phyloP scores from a whole-genome alignment of 495 filamentous ascomycete genomes.

The Xylaria sp. region DNA sequence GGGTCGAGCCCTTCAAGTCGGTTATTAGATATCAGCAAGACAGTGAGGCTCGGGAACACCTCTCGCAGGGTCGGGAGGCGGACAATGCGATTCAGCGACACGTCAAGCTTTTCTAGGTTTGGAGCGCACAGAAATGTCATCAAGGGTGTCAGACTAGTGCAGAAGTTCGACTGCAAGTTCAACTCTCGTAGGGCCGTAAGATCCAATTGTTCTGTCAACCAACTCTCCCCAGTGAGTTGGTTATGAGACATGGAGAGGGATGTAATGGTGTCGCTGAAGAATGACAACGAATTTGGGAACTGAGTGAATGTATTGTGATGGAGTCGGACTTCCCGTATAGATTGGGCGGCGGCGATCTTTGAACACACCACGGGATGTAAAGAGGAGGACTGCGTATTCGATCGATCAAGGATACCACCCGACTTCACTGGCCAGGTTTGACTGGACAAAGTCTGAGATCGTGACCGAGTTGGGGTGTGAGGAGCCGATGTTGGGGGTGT shows the following conservation, averaged over 20 bases:
- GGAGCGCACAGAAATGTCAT: slow-evolving; percentile 71
- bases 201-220: slow-evolving; percentile 66
- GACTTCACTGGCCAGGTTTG: slow-evolving; percentile 68
- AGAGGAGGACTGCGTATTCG: slow-evolving; percentile 65
- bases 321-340: slow-evolving; percentile 64
- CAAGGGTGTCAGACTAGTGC: slow-evolving; percentile 70
- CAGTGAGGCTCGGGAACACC: slow-evolving; percentile 69
- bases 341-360: slow-evolving; percentile 54
- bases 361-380: slow-evolving; percentile 60
- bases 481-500: slow-evolving; percentile 60
- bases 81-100: slow-evolving; percentile 79
- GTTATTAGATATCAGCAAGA: slow-evolving; percentile 79
- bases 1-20: slow-evolving; percentile 73
- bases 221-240: slow-evolving; percentile 65
- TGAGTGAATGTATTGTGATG: slow-evolving; percentile 75
- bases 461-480: slow-evolving; percentile 50
- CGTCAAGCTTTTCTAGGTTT: slow-evolving; percentile 73
- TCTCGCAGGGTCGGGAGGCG: slow-evolving; percentile 63
- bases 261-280: slow-evolving; percentile 72
- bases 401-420: slow-evolving; percentile 77
- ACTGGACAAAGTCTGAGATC: slow-evolving; percentile 48
- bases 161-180: slow-evolving; percentile 71
- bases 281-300: slow-evolving; percentile 71
- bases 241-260: slow-evolving; percentile 83
- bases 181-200: slow-evolving; percentile 78